A percentile compares a stretch with the other conserved stretches of the same genome.
Evolutionary conservation across 1,284 basidiomycete species (phyloP).

Genomic region (Pascua sp.): DNA sequence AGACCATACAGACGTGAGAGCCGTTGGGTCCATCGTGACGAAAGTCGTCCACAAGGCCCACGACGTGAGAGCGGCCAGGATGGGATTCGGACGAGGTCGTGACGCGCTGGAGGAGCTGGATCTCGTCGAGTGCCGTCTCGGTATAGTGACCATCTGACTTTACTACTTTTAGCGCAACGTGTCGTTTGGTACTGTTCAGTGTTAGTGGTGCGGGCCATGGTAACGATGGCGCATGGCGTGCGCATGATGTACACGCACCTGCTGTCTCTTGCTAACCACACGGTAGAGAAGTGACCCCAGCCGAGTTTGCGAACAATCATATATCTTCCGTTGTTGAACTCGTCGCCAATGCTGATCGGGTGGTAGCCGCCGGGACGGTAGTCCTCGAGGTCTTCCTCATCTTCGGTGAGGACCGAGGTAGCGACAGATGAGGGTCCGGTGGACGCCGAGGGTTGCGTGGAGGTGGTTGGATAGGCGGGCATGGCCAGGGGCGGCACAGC

Average conservation of each 20-base stretch:
- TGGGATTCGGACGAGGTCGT: conserved; percentile 74
- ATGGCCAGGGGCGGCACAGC: conserved; percentile 9
- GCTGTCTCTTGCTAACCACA: conserved; percentile 83
- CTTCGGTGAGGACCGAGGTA: conserved; percentile 49
- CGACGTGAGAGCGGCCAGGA: conserved; percentile 63
- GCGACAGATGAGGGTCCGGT: conserved; percentile 32
- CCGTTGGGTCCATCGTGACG: conserved; percentile 95
- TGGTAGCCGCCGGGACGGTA: conserved; percentile 92
- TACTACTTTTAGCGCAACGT: conserved; percentile 98
- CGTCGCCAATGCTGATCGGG: conserved; percentile 91
- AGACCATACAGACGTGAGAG: conserved; percentile 98
- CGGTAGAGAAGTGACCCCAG: conserved; percentile 95
- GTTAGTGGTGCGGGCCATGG: conserved; percentile 1
- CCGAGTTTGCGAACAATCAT: conserved; percentile 91
- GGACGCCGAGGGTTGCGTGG: conserved; percentile 17
- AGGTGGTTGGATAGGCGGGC: conserved; percentile 12
- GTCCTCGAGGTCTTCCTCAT: conserved; percentile 55
- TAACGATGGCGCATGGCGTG: not conserved
- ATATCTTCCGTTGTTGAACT: conserved; percentile 84
- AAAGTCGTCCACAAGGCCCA: conserved; percentile 95
- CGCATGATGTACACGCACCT: conserved; percentile 58
- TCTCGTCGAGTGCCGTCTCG: conserved; percentile 97
- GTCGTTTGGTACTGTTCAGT: conserved; percentile 73
- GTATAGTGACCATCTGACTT: conserved; percentile 97
- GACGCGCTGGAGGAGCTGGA: conserved; percentile 92